phyloP scores from a whole-genome alignment of 352 stramenopile genomes.

The Phytophthora parvispora region DNA sequence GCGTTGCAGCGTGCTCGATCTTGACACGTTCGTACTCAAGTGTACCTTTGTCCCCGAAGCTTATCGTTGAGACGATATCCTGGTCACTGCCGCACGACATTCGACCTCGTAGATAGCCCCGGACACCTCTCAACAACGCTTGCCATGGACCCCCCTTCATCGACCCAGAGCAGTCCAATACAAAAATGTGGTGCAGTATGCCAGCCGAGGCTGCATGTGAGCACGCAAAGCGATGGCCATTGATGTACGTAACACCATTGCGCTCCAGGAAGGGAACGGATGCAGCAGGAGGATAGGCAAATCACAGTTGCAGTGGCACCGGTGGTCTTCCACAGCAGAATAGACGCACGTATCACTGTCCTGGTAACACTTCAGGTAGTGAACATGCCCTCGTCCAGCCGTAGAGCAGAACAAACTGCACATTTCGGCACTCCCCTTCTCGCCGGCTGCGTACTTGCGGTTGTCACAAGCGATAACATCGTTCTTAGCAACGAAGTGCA shows the following conservation, averaged over 20 bases:
- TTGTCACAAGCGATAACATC: constrained; percentile 14
- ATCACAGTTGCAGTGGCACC: constrained; percentile 28
- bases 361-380: constrained; percentile 35
- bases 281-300: constrained; percentile 15
- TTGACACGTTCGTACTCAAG: constrained; percentile 4
- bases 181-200: constrained; percentile 40
- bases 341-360: no score
- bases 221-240: constrained; percentile 39
- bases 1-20: neutral
- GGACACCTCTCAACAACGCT: constrained; percentile 18
- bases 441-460: constrained; percentile 29
- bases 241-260: constrained; percentile 12
- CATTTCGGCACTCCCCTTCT: constrained; percentile 40
- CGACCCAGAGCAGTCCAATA: constrained; percentile 40
- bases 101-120: neutral
- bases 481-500: constrained; percentile 28
- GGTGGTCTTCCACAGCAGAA: no score
- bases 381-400: constrained; percentile 35
- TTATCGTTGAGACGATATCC: constrained; percentile 38
- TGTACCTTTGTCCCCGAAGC: constrained; percentile 18
- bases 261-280: constrained; percentile 9
- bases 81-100: constrained; percentile 15
- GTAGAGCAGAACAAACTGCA: constrained; percentile 39
- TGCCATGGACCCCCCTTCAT: constrained; percentile 37
- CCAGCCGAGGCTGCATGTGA: constrained; percentile 18